phyloP scores from a whole-genome alignment of 2,329 filamentous ascomycete genomes.

The Cryoendolithus antarcticus region DNA sequence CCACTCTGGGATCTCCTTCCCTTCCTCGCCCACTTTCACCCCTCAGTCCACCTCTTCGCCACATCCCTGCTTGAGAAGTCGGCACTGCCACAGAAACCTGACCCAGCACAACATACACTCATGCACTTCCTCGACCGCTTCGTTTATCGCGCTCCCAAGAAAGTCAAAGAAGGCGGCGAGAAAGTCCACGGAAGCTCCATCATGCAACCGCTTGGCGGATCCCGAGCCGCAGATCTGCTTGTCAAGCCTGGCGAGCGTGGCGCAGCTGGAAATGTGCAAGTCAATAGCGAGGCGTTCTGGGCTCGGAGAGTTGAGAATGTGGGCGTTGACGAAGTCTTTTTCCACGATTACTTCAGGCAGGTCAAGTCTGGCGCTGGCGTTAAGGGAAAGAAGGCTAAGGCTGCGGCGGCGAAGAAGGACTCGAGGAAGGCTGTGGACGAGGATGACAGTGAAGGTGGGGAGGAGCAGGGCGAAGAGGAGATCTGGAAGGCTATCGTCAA shows the following conservation, averaged over 20 bases:
- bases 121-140: conserved; percentile 97
- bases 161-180: conserved; percentile 38
- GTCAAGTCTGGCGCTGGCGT: conserved; percentile 29
- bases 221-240: conserved; percentile 47
- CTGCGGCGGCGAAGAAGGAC: conserved; percentile 42
- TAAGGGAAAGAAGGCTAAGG: conserved; percentile 42
- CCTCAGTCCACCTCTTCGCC: conserved; percentile 79
- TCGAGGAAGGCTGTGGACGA: conserved; percentile 26
- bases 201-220: conserved; percentile 80
- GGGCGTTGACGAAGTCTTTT: conserved; percentile 87
- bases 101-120: conserved; percentile 77
- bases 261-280: conserved; percentile 31
- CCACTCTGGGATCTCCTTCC: conserved; percentile 90
- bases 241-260: conserved; percentile 47
- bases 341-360: conserved; percentile 89
- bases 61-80: conserved; percentile 57
- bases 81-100: conserved; percentile 72
- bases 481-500: conserved; percentile 87
- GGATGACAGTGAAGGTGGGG: conserved; percentile 30
- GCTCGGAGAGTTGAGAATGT: conserved; percentile 76
- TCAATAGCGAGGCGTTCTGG: conserved; percentile 89
- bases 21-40: conserved; percentile 78
- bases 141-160: conserved; percentile 89
- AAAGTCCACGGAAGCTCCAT: conserved; percentile 64
- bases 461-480: conserved; percentile 46